These are phyloP conservation scores for Fraxinus baroniana DNA, from an alignment of 305 asterid species.

Conservation along the genomic window DNA sequence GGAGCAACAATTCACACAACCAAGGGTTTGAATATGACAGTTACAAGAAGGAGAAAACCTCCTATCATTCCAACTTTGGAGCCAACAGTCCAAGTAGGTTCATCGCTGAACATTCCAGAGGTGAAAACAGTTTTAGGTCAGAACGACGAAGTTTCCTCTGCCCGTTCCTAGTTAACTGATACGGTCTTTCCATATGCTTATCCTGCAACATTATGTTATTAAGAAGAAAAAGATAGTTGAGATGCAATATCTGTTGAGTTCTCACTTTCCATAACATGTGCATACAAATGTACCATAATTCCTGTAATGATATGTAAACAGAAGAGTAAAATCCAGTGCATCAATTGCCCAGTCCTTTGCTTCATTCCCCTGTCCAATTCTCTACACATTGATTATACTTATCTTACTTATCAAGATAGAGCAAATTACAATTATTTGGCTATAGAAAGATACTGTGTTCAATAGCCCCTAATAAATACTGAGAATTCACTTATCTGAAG, in stretches of 20 bases:
- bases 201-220: not conserved
- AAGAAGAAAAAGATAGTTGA: not conserved
- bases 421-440: not conserved
- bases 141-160: slow-evolving; percentile 44
- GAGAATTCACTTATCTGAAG: not conserved
- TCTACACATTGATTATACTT: not conserved
- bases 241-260: slow-evolving; percentile 7
- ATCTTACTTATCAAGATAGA: not conserved
- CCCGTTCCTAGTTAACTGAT: slow-evolving; percentile 26
- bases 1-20: slow-evolving; percentile 99
- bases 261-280: not conserved
- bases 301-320: not conserved
- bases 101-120: slow-evolving; percentile 37
- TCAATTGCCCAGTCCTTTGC: not conserved
- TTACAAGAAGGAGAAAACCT: slow-evolving; percentile 59
- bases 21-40: slow-evolving; percentile 84
- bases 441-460: not conserved
- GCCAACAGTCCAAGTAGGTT: slow-evolving; percentile 39
- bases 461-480: not conserved
- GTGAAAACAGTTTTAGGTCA: slow-evolving; percentile 34
- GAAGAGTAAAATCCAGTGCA: not conserved
- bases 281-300: not conserved
- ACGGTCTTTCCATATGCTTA: not conserved
- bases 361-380: not conserved
- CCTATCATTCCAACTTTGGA: slow-evolving; percentile 65